Evolutionary conservation across 2,329 filamentous ascomycete genomes (phyloP).

Genomic region (Arthrobotrys entomopaga): DNA sequence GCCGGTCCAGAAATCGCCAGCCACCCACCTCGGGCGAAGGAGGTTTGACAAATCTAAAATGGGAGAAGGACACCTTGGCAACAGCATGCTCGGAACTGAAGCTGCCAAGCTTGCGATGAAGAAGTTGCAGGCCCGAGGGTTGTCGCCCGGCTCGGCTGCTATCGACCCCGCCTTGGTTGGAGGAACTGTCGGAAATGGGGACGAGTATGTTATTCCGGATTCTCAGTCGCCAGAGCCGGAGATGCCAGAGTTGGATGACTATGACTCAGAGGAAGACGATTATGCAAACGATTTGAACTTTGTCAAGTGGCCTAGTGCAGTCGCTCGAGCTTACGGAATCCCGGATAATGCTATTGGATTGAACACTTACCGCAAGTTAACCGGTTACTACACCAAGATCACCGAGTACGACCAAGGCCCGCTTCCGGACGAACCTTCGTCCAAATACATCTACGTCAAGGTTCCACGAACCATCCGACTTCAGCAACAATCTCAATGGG

Average conservation of each 20-base stretch:
- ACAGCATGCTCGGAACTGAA: conserved; percentile 22
- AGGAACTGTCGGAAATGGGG: conserved; percentile 29
- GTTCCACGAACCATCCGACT: conserved; percentile 49
- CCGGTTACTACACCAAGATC: conserved; percentile 51
- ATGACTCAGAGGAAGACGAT: conserved; percentile 52
- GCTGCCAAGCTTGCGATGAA: conserved; percentile 32
- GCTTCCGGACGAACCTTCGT: conserved; percentile 50
- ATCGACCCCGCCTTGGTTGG: conserved; percentile 50
- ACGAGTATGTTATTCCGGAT: conserved; percentile 48
- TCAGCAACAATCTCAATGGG: conserved; percentile 53
- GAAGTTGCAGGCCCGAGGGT: conserved; percentile 33
- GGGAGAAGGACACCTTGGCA: conserved; percentile 19
- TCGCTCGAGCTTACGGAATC: conserved; percentile 53
- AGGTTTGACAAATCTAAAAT: conserved; percentile 45
- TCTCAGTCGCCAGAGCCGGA: conserved; percentile 52
- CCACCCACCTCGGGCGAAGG: conserved; percentile 37
- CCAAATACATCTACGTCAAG: conserved; percentile 52
- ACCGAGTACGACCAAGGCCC: conserved; percentile 50
- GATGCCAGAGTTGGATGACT: conserved; percentile 42
- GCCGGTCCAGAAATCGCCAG: conserved; percentile 50
- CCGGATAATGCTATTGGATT: conserved; percentile 30
- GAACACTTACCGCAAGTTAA: conserved; percentile 47
- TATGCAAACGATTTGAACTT: conserved; percentile 54
- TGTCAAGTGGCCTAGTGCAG: conserved; percentile 50
- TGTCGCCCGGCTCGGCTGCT: conserved; percentile 41